Percentiles rank a stretch among this genome's conserved stretches.
phyloP scores from a whole-genome alignment of 257 asterid species.

The Capsicum baccatum region DNA sequence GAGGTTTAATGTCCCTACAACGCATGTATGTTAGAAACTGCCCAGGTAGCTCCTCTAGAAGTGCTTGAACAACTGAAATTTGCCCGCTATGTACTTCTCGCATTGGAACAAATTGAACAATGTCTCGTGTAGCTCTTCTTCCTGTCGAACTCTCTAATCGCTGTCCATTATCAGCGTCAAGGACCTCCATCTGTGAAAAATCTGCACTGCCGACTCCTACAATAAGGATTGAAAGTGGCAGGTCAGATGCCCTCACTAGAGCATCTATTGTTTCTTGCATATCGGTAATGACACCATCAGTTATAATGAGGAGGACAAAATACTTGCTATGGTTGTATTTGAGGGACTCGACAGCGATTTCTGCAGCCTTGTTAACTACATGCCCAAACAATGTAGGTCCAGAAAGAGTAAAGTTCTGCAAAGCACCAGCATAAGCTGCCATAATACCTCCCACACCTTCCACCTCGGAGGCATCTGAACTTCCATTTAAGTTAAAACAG shows the following conservation, averaged over 20 bases:
- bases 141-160: constrained; percentile 77
- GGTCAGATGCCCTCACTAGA: constrained; percentile 74
- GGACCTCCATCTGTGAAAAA: constrained; percentile 83
- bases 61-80: constrained; percentile 61
- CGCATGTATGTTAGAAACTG: constrained; percentile 74
- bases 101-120: constrained; percentile 89
- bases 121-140: constrained; percentile 79
- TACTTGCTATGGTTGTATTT: too few species aligned
- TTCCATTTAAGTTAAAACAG: too few species aligned
- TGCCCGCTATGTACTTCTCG: constrained; percentile 49
- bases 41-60: constrained; percentile 76
- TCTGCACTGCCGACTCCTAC: constrained; percentile 84
- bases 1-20: constrained; percentile 66
- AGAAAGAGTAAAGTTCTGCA: too few species aligned
- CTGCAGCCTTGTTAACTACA: too few species aligned
- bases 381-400: too few species aligned
- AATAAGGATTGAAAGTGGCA: constrained; percentile 77
- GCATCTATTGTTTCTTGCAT: constrained; percentile 37
- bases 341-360: too few species aligned
- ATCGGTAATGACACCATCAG: too few species aligned
- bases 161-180: constrained; percentile 75
- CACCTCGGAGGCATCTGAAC: too few species aligned
- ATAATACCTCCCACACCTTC: too few species aligned
- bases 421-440: too few species aligned
- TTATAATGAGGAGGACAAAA: too few species aligned